These are phyloP conservation scores for Chytriomyces sp. DNA, from an alignment of 192 early-diverging fungal species.

Conservation along the genomic window DNA sequence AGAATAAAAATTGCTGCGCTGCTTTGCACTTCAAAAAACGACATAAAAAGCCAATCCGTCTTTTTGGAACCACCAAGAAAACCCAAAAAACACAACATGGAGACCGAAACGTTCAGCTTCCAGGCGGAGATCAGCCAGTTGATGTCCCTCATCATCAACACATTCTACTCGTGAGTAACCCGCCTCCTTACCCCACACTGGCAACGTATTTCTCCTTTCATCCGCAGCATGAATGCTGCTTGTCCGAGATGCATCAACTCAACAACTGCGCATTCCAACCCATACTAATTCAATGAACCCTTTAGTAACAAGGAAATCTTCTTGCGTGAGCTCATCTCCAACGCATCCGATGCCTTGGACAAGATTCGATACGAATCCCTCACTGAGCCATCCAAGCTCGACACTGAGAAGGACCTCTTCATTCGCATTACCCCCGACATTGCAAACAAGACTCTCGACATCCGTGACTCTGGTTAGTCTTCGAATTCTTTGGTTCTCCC, in stretches of 20 bases:
- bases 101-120: constrained; percentile 77
- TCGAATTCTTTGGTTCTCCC: constrained; percentile 18
- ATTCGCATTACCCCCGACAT: constrained; percentile 91
- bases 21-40: no score
- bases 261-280: background rate
- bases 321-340: constrained; percentile 97
- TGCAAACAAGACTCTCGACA: constrained; percentile 83
- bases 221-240: background rate
- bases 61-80: no score
- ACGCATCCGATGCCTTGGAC: constrained; percentile 94
- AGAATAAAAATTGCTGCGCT: no score
- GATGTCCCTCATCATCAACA: constrained; percentile 99
- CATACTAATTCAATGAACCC: background rate
- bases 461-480: constrained; percentile 76
- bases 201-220: background rate
- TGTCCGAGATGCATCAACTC: background rate
- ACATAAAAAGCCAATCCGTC: no score
- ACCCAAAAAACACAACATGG: background rate
- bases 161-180: constrained; percentile 76
- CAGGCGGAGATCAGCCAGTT: constrained; percentile 98
- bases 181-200: background rate
- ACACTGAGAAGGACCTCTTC: constrained; percentile 91
- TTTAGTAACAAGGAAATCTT: constrained; percentile 84
- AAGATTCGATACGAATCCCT: constrained; percentile 98
- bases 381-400: constrained; percentile 90